These are phyloP conservation scores for Theobroma cacao DNA, from an alignment of 345 rosid genomes.

Conservation along the genomic window DNA sequence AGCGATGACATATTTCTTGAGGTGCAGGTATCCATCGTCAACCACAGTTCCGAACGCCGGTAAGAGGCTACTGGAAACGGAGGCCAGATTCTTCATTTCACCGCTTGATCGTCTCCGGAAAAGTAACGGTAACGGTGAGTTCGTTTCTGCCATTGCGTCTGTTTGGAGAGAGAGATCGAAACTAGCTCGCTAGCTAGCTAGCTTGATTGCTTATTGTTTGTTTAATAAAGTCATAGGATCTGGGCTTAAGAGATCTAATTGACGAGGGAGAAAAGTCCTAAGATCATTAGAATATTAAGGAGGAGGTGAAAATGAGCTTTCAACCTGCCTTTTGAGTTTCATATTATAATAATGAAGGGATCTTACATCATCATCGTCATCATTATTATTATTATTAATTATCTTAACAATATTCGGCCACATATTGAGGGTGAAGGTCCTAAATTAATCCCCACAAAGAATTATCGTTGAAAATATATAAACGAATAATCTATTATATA, in stretches of 20 bases:
- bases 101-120: slow-evolving; percentile 56
- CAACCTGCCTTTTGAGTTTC: too few species aligned
- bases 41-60: slow-evolving; percentile 86
- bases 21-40: slow-evolving; percentile 42
- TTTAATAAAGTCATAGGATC: neutral
- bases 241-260: neutral
- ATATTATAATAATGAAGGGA: too few species aligned
- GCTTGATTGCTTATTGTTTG: neutral
- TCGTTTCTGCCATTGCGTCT: slow-evolving; percentile 24
- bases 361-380: too few species aligned
- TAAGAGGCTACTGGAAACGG: slow-evolving; percentile 79
- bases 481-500: too few species aligned
- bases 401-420: neutral
- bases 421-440: neutral
- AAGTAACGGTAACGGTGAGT: slow-evolving; percentile 44
- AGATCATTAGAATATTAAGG: neutral
- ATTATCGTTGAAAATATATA: neutral
- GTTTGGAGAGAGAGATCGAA: neutral
- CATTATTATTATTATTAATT: too few species aligned
- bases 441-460: neutral
- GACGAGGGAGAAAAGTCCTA: neutral
- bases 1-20: slow-evolving; percentile 53
- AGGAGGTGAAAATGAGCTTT: neutral
- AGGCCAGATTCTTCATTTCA: slow-evolving; percentile 51
- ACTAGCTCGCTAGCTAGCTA: neutral